Base-by-base conservation (phyloP, 176 grass and related monocot genomes). In the Lolium rigidum region DNA sequence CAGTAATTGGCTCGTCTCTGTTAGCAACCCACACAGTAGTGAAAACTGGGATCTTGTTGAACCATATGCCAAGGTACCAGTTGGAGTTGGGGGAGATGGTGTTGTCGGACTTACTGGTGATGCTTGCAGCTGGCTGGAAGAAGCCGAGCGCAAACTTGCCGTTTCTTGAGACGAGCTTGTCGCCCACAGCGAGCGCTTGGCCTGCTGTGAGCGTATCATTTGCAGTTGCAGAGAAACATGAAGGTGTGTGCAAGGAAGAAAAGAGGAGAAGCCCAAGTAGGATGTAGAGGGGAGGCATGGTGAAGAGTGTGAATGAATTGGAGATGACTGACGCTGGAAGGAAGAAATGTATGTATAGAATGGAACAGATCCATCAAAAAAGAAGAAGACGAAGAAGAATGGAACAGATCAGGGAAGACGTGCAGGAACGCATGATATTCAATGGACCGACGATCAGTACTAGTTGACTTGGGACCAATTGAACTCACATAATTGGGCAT, bases 71-170 rank as follows among this genome's bases (percentile, higher is more conserved):
- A 4, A 67, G 28, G 28, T 67, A 67, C 64, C 64, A 67, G 64
- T 13, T 67, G 64, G 13, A 65, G 62, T 15, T 65, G 62, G 62
- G 63, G 48, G 59, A 75, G 78, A 75, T 18, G 52, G 52, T 55
- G 52, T 55, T 17, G 52, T 55, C 56, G 46, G 83, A 80, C 4
- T 60, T 62, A 67, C 77, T 74, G 47, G 47, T 50, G 71, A 4
- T 84, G 80, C 38, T 71, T 87, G 47, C 83, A 51, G 56, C 82
- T 74, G 35, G 7, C 6, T 67, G 74, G 82, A 90, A 91, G 78
- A 94, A 91, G 26, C 92, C 92, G 38, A 93, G 80, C 22, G 73
- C 82, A 13, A 86, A 94, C 68, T 70, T 88, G 44, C 81, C 88
- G 8, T 77, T 77, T 2, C 76, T 9, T 4, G 88, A 94, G 37